Evolutionary conservation across 1,139 yeast species (phyloP), one percentile per base, ranked within the genome.

Genomic region (Arxiozyma heterogenica): DNA sequence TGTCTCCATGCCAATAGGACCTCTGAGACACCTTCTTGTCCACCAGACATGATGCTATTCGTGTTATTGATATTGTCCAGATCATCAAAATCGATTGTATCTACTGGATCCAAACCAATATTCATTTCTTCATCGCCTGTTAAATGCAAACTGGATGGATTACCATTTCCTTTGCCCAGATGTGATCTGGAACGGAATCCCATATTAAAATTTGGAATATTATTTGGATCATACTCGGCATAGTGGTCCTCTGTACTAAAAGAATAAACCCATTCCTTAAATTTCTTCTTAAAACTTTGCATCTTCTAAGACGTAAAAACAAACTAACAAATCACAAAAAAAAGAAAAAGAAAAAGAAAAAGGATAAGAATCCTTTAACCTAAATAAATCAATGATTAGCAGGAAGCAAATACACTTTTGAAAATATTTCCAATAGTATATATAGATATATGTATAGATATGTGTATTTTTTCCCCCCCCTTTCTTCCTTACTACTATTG

Each of bases 1-100:
- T 82, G 86, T 61, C 85, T 75, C 90, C 90, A 84, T 0, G 88
- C 87, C 45, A 82, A 71, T 43, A 79, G 71, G 1, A 78, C 77
- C 61, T 83, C 88, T 58, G 83, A 81, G 12, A 82, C 82, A 9
- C 89, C 89, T 47, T 77, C 81, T 21, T 45, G 47, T 11, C 41
- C 41, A 11, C 41, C 47, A 20, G 17, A 34, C n/a, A 34, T 6
- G 39, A 1, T 15, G n/a, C 39, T 34, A 12, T 34, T 15, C 2
- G n/a, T 12, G 12, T 72, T 71, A 57, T 68, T 59, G 25, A 56
- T 46, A 12, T 53, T 21, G 7, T 49, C 56, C 21, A 56, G 52
- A 50, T 58, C 61, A 44, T 59, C 61, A 48, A 57, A 57, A 47
- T 55, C 57, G 39, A 57, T 58, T 45, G 53, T 55, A 41, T 59